Percentiles rank a stretch among this genome's conserved stretches.
phyloP scores from a whole-genome alignment of 208 protist genomes.

The Trypanosoma avium region DNA sequence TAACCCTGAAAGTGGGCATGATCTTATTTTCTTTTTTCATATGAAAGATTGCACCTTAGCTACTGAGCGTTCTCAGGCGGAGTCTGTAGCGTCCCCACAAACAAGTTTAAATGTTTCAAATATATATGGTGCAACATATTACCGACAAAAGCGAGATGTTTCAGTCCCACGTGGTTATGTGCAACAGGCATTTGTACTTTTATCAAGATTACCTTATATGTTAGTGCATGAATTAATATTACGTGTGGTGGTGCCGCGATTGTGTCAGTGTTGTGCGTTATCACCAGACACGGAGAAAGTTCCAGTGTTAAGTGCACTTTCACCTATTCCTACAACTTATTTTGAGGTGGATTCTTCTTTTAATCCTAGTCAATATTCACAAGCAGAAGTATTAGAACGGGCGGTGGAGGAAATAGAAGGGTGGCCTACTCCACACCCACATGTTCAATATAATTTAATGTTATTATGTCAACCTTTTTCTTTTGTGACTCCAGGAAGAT shows the following conservation, averaged over 20 bases:
- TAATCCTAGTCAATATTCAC: constrained; percentile 64
- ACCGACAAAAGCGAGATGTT: constrained; percentile 78
- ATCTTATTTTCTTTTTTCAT: constrained; percentile 87
- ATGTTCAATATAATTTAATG: constrained; percentile 65
- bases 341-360: constrained; percentile 70
- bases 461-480: constrained; percentile 68
- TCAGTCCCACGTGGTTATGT: constrained; percentile 81
- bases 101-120: constrained; percentile 27
- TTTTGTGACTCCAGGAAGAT: constrained; percentile 69
- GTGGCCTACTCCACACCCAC: constrained; percentile 82
- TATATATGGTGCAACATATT: constrained; percentile 79
- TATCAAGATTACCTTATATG: constrained; percentile 75
- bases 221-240: constrained; percentile 81
- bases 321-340: constrained; percentile 51
- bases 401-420: constrained; percentile 62
- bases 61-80: constrained; percentile 5
- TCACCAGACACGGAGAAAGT: constrained; percentile 75
- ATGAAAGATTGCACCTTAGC: constrained; percentile 57
- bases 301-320: constrained; percentile 60
- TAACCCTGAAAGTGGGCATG: constrained; percentile 79
- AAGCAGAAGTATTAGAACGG: constrained; percentile 60
- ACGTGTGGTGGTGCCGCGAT: constrained; percentile 73
- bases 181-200: constrained; percentile 83
- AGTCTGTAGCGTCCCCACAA: constrained; percentile 17
- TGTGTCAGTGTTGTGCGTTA: constrained; percentile 77